phyloP scores from a whole-genome alignment of 2,329 filamentous ascomycete species.

The Stagonosporopsis vannaccii region DNA sequence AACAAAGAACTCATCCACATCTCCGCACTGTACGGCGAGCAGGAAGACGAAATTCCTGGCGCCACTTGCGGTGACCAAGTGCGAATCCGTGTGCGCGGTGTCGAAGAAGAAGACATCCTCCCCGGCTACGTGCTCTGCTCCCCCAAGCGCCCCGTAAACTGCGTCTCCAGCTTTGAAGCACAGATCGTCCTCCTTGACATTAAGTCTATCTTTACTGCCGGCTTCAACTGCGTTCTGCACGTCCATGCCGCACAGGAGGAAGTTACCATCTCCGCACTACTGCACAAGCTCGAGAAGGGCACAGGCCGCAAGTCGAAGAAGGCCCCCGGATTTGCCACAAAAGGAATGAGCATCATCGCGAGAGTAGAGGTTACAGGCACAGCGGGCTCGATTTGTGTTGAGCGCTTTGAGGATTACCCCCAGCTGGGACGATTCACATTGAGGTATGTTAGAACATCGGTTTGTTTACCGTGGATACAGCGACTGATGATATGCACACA shows the following conservation, averaged over 20 bases:
- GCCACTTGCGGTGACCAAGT: conserved; percentile 95
- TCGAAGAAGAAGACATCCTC: conserved; percentile 96
- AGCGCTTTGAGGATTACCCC: conserved; percentile 94
- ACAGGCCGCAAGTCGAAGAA: conserved; percentile 93
- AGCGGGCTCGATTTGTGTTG: conserved; percentile 87
- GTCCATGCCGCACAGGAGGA: conserved; percentile 98
- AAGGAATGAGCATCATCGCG: conserved; percentile 86
- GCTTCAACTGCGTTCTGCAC: conserved; percentile 97
- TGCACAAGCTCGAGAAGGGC: conserved; percentile 96
- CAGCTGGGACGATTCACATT: conserved; percentile 60
- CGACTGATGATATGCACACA: conserved; percentile 35
- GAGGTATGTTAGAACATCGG: conserved; percentile 23
- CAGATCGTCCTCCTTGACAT: conserved; percentile 95
- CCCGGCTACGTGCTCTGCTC: conserved; percentile 97
- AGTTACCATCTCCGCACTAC: conserved; percentile 84
- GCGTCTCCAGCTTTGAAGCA: conserved; percentile 87
- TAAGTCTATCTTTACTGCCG: conserved; percentile 90
- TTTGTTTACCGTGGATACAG: not conserved
- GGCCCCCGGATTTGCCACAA: conserved; percentile 87
- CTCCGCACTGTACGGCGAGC: conserved; percentile 89
- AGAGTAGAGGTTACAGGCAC: conserved; percentile 86
- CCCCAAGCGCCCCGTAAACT: conserved; percentile 91
- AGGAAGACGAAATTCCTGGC: conserved; percentile 84
- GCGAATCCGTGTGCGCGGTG: conserved; percentile 86
- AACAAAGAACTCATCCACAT: conserved; percentile 84